Conservation (phyloP, 208 protist genomes). For the Crithidia acanthocephali region DNA sequence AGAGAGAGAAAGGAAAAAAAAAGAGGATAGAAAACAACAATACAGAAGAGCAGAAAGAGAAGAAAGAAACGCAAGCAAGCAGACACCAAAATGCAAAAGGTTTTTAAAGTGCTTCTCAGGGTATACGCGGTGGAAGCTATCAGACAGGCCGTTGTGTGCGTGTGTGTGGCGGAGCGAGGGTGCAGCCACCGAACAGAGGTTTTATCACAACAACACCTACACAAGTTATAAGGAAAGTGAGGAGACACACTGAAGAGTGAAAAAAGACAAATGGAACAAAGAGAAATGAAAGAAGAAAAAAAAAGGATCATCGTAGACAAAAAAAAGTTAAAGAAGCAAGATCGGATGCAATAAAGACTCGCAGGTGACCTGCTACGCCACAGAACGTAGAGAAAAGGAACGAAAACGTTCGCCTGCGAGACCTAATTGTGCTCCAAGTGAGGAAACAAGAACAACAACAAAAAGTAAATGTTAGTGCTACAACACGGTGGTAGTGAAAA, state of each 20-base stretch:
- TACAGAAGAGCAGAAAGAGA: not conserved
- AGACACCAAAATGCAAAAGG: too few species aligned
- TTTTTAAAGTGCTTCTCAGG: too few species aligned
- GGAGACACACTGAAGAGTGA: too few species aligned
- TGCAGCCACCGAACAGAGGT: too few species aligned
- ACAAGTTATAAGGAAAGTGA: too few species aligned
- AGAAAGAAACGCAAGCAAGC: not conserved
- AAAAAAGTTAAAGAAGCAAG: constrained; percentile 7
- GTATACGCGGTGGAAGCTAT: not conserved
- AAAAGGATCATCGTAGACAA: not conserved
- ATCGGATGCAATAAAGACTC: too few species aligned
- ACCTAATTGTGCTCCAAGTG: too few species aligned
- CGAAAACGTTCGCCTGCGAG: not conserved
- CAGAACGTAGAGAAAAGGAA: not conserved
- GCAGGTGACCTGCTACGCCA: not conserved
- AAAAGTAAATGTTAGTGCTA: too few species aligned
- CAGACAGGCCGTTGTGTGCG: not conserved
- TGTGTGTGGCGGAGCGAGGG: too few species aligned
- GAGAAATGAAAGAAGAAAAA: not conserved
- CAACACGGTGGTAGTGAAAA: too few species aligned
- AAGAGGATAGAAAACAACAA: constrained; percentile 14
- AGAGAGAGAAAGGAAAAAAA: not conserved
- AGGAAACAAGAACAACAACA: too few species aligned
- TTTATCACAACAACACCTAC: too few species aligned
- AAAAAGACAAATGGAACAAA: not conserved